phyloP scores from a whole-genome alignment of 2,329 filamentous ascomycete genomes.

The Fusarium bactridioides region DNA sequence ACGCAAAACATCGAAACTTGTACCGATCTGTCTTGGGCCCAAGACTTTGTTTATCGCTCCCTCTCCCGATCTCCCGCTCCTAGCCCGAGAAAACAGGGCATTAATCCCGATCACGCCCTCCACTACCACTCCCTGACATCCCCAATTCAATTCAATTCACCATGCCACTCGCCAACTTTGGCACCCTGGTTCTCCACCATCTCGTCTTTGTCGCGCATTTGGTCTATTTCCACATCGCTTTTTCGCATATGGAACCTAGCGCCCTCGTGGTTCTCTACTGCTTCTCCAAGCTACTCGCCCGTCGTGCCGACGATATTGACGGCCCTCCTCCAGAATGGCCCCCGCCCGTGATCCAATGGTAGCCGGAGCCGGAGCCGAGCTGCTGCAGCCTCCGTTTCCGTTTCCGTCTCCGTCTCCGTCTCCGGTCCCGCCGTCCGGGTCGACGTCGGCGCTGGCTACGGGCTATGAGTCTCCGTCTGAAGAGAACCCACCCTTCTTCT shows the following conservation, averaged over 20 bases:
- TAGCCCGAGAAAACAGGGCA: conserved; percentile 4
- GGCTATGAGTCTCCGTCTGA: conserved; percentile 52
- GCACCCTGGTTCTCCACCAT: conserved; percentile 59
- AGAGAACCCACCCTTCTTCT: conserved; percentile 44
- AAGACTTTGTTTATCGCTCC: not conserved
- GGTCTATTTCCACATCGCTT: conserved; percentile 60
- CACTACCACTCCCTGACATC: not conserved
- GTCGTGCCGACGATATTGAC: conserved; percentile 58
- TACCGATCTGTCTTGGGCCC: conserved; percentile 6
- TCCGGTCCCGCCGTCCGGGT: not conserved
- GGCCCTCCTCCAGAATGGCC: conserved; percentile 49
- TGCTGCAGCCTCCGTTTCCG: conserved; percentile 6
- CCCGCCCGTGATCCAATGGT: conserved; percentile 44
- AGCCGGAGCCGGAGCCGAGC: conserved; percentile 18
- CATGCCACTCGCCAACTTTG: conserved; percentile 62
- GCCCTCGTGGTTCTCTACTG: conserved; percentile 57
- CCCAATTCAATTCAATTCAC: not conserved
- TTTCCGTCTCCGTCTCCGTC: not conserved
- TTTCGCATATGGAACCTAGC: conserved; percentile 58
- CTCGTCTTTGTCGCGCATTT: conserved; percentile 63
- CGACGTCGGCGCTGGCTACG: conserved; percentile 4
- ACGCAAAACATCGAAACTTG: not conserved
- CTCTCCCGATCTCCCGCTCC: not conserved
- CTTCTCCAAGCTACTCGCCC: conserved; percentile 56
- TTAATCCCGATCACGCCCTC: conserved; percentile 1